phyloP scores from a whole-genome alignment of 495 filamentous ascomycete species.

The Hypoxylon cercidicola region DNA sequence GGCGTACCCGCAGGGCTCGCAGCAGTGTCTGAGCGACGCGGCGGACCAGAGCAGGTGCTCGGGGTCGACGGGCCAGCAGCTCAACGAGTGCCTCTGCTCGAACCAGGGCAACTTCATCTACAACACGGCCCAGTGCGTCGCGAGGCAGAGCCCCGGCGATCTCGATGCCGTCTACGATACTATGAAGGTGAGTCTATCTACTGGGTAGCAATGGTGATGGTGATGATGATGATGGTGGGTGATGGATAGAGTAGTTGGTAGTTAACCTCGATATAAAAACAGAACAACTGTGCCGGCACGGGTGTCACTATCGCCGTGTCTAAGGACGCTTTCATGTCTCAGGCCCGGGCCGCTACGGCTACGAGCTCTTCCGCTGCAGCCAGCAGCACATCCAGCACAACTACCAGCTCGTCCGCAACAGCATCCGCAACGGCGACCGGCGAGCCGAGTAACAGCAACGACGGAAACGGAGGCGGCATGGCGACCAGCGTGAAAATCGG shows the following conservation, averaged over 20 bases:
- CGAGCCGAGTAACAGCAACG: neutral
- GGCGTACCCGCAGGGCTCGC: slow-evolving; percentile 53
- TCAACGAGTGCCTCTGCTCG: slow-evolving; percentile 57
- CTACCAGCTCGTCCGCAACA: neutral
- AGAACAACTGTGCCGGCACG: slow-evolving; percentile 50
- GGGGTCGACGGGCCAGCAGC: slow-evolving; percentile 41
- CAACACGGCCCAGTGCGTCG: slow-evolving; percentile 54
- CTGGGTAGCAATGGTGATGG: neutral
- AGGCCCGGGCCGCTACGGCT: slow-evolving; percentile 50
- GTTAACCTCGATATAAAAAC: neutral
- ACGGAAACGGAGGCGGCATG: slow-evolving; percentile 2
- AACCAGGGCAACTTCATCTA: slow-evolving; percentile 58
- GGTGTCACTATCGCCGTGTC: slow-evolving; percentile 44
- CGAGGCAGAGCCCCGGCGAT: slow-evolving; percentile 42
- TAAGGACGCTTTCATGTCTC: slow-evolving; percentile 38
- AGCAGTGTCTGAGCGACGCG: slow-evolving; percentile 51
- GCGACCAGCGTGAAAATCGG: slow-evolving; percentile 30
- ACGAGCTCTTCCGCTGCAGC: slow-evolving; percentile 14
- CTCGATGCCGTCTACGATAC: slow-evolving; percentile 50
- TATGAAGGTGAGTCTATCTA: slow-evolving; percentile 27
- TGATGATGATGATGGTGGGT: neutral
- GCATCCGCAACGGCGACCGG: neutral
- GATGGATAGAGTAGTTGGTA: neutral
- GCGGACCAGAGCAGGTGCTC: slow-evolving; percentile 47
- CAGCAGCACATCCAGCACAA: slow-evolving; percentile 1